Percentiles rank a stretch among this genome's conserved stretches.
phyloP scores from a whole-genome alignment of 1,284 basidiomycete genomes.

The Prillingera fragicola region DNA sequence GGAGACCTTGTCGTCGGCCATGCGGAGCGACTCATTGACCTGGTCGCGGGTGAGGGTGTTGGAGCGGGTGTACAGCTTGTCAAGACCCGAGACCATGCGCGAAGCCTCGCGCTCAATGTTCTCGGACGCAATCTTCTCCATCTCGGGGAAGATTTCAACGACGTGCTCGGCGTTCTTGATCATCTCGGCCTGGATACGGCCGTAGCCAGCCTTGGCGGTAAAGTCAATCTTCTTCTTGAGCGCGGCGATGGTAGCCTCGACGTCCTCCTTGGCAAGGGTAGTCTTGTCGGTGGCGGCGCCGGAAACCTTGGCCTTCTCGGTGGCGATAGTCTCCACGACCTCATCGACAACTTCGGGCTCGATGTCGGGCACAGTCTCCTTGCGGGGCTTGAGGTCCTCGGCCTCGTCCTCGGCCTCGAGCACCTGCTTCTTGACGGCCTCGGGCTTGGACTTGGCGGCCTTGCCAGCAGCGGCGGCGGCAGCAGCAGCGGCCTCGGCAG shows the following conservation, averaged over 20 bases:
- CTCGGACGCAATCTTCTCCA: constrained; percentile 17
- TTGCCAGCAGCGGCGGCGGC: too few relatives aligned
- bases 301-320: not conserved
- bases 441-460: constrained; percentile 1
- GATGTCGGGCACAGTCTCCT: not conserved
- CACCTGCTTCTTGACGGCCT: not conserved
- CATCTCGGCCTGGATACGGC: constrained; percentile 25
- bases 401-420: not conserved
- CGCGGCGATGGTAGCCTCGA: constrained; percentile 5
- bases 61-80: constrained; percentile 41
- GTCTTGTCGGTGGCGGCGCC: too few relatives aligned
- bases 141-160: constrained; percentile 20
- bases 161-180: constrained; percentile 14
- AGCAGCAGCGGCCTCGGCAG: not conserved
- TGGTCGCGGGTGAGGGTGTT: constrained; percentile 31
- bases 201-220: constrained; percentile 27
- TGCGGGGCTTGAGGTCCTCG: not conserved
- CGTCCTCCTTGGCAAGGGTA: not conserved
- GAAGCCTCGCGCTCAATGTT: constrained; percentile 36
- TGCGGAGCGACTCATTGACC: constrained; percentile 27
- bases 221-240: constrained; percentile 30
- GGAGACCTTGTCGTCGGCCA: constrained; percentile 25
- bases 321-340: too few relatives aligned
- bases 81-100: constrained; percentile 37
- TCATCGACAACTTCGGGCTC: not conserved